Evolutionary conservation across 805 yeast genomes (phyloP), one percentile per base, ranked within the genome.

Genomic region (Saccharomycopsis lassenensis): DNA sequence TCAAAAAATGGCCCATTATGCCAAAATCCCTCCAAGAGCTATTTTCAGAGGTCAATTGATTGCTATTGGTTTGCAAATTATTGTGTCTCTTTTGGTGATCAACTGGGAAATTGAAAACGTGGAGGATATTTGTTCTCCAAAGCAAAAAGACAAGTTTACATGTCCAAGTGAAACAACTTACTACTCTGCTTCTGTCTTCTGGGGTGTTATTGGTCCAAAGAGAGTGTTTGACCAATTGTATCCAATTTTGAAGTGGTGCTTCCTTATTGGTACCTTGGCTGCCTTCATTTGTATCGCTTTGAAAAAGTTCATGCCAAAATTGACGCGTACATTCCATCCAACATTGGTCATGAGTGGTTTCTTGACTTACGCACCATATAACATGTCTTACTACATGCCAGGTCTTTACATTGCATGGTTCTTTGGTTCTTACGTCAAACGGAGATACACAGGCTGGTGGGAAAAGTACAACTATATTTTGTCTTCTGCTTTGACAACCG

Each of bases 201-300:
- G 68, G 54, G 76, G 75, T 12, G 74, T 62, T 29, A 66, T 70
- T 36, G 74, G 74, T 7, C 75, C 74, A 12, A 63, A 65, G 32
- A 66, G 67, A 44, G 69, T 71, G 14, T 71, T 72, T 52, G 59
- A 65, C 34, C 70, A 71, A 0, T 50, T 75, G 15, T 77, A 77
- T 48, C 82, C 83, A 1, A 57, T 66, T 10, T 56, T 77, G 40
- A 68, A 71, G 49, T 76, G 73, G 69, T 69, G 79, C 42, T 76
- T 77, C 61, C 57, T 77, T 20, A 58, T 72, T 36, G 83, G 84
- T 6, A 52, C 52, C 41, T 42, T 66, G 46, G 29, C 52, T 5
- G 57, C 55, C 3, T 6, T 54, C 10, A 59, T 46, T 6, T 53
- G 56, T 37, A 53, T 55, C 27, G 43, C 43, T 4, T 27, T 54